phyloP scores from a whole-genome alignment of 1,284 basidiomycete species.

The Naganishia sp. region DNA sequence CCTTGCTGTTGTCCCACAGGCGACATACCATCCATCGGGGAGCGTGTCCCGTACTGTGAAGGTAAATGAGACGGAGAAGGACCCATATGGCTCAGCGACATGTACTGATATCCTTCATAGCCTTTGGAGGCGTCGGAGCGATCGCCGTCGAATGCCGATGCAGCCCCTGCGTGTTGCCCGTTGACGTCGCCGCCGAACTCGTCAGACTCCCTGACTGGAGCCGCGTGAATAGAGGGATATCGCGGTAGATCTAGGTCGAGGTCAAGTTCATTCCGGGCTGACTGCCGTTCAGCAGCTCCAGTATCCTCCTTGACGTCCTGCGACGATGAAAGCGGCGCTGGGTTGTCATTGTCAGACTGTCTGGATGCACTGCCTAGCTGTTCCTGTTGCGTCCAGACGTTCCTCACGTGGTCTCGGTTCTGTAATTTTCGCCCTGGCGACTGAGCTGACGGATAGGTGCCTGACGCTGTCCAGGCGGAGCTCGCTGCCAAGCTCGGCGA shows the following conservation, averaged over 20 bases:
- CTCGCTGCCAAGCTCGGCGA: slow-evolving; percentile 27
- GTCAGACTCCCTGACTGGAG: slow-evolving; percentile 7
- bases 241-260: slow-evolving; percentile 30
- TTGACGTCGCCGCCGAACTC: background rate
- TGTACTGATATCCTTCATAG: slow-evolving; percentile 29
- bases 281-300: background rate
- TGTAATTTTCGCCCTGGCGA: slow-evolving; percentile 25
- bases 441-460: slow-evolving; percentile 24
- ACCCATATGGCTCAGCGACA: slow-evolving; percentile 21
- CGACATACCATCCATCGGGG: slow-evolving; percentile 17
- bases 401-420: slow-evolving; percentile 33
- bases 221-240: slow-evolving; percentile 27
- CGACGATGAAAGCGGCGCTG: slow-evolving; percentile 21
- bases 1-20: slow-evolving; percentile 14
- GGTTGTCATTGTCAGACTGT: slow-evolving; percentile 23
- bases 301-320: slow-evolving; percentile 28
- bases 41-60: slow-evolving; percentile 1
- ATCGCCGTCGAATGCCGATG: slow-evolving; percentile 2
- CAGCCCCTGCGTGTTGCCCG: slow-evolving; percentile 6
- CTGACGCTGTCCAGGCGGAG: slow-evolving; percentile 26
- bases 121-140: background rate
- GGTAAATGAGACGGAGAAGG: background rate
- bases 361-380: slow-evolving; percentile 19
- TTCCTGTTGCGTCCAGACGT: slow-evolving; percentile 31
- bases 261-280: slow-evolving; percentile 13